Percentiles rank a stretch among this genome's conserved stretches.
Conservation (phyloP, 306 rosid species). For the Vigna hirtella region DNA sequence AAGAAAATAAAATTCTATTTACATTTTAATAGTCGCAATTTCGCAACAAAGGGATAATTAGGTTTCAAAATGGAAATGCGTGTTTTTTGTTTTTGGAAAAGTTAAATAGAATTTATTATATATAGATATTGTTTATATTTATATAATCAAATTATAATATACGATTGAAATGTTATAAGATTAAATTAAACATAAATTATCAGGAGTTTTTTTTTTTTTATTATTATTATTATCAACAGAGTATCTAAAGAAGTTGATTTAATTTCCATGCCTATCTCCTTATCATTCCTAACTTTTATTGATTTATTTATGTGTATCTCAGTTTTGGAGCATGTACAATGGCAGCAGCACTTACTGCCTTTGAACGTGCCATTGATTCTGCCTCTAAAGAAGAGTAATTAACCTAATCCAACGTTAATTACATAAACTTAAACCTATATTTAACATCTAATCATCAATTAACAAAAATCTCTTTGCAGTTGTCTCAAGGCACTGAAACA, state of each 20-base stretch:
- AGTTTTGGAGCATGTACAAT: conserved; percentile 44
- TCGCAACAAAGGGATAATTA: too few relatives aligned
- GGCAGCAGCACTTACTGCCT: background rate
- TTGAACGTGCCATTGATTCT: background rate
- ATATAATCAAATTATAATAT: too few relatives aligned
- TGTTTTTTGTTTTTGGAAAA: too few relatives aligned
- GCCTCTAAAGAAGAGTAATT: conserved; percentile 40
- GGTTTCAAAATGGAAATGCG: too few relatives aligned
- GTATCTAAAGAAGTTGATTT: background rate
- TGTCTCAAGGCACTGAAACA: conserved; percentile 34
- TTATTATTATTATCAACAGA: background rate
- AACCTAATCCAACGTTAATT: background rate
- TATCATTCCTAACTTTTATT: background rate
- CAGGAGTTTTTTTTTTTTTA: too few relatives aligned
- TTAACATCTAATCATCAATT: background rate
- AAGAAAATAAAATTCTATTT: too few relatives aligned
- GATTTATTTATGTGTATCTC: background rate
- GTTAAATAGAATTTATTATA: too few relatives aligned
- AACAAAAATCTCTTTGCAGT: conserved; percentile 19
- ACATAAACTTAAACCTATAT: background rate
- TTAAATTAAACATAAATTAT: too few relatives aligned
- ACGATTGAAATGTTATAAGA: too few relatives aligned
- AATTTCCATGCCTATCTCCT: background rate
- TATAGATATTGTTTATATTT: too few relatives aligned
- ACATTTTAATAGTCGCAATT: too few relatives aligned